These are phyloP conservation scores for Parathielavia appendiculata DNA, from an alignment of 495 filamentous ascomycete species.

Conservation along the genomic window DNA sequence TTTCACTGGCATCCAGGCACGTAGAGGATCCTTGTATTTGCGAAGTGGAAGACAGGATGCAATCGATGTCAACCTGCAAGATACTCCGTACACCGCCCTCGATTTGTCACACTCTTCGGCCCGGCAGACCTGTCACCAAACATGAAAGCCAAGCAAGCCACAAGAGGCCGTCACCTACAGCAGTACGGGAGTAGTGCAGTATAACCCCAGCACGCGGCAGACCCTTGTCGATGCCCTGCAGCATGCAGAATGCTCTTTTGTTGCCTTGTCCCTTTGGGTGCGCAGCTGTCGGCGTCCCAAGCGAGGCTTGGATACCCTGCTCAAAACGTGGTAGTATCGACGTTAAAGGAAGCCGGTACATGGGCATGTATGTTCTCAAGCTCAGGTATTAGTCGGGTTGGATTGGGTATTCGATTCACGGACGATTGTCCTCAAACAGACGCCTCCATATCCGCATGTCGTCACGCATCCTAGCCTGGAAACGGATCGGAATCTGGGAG, in stretches of 20 bases:
- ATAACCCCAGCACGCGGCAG: not conserved
- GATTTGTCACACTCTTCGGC: slow-evolving; percentile 1
- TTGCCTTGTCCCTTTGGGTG: not conserved
- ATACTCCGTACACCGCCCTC: slow-evolving; percentile 11
- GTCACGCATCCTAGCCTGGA: too few species aligned
- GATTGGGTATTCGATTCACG: too few species aligned
- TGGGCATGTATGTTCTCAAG: too few species aligned
- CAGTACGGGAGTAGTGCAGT: not conserved
- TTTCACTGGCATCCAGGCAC: not conserved
- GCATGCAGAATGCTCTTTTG: not conserved
- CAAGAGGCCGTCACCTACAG: not conserved
- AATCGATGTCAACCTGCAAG: slow-evolving; percentile 13
- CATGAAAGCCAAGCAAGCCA: not conserved
- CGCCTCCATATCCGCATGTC: too few species aligned
- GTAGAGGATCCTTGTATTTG: not conserved
- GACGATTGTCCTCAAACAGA: too few species aligned
- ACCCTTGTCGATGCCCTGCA: slow-evolving; percentile 6
- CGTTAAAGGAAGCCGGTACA: not conserved
- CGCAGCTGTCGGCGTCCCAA: slow-evolving; percentile 5
- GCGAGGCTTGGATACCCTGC: not conserved
- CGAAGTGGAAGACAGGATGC: not conserved
- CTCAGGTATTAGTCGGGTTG: too few species aligned
- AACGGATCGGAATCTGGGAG: too few species aligned
- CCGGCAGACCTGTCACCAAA: not conserved
- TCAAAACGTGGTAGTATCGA: not conserved